These are phyloP conservation scores for Haematococcus sp. DNA, from an alignment of 139 green algal species.

Conservation along the genomic window DNA sequence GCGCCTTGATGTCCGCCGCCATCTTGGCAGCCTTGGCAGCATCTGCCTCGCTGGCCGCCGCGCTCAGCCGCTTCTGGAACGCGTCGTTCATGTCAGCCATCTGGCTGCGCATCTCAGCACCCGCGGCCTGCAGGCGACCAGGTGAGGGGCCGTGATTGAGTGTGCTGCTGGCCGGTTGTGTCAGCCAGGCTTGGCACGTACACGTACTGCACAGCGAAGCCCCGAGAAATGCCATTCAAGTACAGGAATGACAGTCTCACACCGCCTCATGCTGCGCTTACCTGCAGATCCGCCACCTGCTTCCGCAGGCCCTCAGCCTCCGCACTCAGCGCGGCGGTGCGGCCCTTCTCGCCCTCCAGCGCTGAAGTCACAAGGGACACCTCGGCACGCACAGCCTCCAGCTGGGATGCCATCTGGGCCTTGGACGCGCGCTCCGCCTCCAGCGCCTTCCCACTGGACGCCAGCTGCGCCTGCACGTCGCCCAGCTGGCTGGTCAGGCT, in stretches of 20 bases:
- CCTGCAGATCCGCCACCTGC: slow-evolving; percentile 22
- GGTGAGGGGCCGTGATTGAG: background rate
- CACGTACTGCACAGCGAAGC: no score
- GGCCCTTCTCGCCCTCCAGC: slow-evolving; percentile 25
- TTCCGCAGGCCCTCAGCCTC: slow-evolving; percentile 27
- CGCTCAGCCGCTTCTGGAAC: slow-evolving; percentile 15
- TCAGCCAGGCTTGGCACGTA: background rate
- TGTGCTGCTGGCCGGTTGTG: slow-evolving; percentile 1
- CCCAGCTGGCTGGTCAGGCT: slow-evolving; percentile 16
- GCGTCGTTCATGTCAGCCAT: slow-evolving; percentile 16
- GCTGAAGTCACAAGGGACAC: background rate
- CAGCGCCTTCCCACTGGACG: background rate
- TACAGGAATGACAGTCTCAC: background rate
- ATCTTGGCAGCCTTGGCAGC: background rate
- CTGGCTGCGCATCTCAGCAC: slow-evolving; percentile 7
- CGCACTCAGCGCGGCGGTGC: slow-evolving; percentile 1
- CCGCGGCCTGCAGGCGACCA: background rate
- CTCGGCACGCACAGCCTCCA: background rate
- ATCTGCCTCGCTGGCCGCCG: slow-evolving; percentile 13
- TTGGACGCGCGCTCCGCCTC: slow-evolving; percentile 12
- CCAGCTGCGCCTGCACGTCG: slow-evolving; percentile 6
- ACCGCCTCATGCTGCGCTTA: background rate
- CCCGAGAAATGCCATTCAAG: background rate
- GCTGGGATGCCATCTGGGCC: slow-evolving; percentile 8
- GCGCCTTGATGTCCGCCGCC: slow-evolving; percentile 5